phyloP scores from a whole-genome alignment of 2,329 filamentous ascomycete genomes.

The Aureobasidium subglaciale region DNA sequence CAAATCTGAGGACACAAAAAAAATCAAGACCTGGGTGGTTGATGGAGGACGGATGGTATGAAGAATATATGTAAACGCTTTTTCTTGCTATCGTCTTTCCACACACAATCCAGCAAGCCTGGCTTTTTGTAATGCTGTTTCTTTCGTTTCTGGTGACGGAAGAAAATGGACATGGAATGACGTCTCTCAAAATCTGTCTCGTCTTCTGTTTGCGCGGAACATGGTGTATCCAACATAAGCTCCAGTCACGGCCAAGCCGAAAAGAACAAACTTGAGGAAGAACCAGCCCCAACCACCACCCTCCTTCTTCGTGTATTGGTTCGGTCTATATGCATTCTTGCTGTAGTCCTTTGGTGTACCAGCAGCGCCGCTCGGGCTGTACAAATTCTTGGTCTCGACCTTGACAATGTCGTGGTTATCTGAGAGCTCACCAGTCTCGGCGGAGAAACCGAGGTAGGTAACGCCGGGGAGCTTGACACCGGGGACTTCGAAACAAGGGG shows the following conservation, averaged over 20 bases:
- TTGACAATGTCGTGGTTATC: constrained; percentile 97
- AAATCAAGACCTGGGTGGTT: no score
- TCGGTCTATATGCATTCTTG: constrained; percentile 33
- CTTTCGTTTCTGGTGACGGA: neutral
- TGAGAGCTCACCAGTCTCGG: constrained; percentile 90
- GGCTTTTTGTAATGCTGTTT: neutral
- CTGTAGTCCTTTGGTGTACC: constrained; percentile 33
- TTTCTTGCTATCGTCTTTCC: neutral
- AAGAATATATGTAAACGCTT: neutral
- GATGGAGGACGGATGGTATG: neutral
- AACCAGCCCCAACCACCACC: constrained; percentile 60
- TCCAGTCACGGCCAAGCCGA: constrained; percentile 62
- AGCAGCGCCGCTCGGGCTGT: constrained; percentile 49
- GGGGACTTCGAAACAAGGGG: constrained; percentile 70
- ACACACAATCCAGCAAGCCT: neutral
- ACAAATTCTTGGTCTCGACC: constrained; percentile 80
- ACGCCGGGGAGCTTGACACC: constrained; percentile 67
- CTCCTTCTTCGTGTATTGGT: constrained; percentile 45
- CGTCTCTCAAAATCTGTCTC: constrained; percentile 37
- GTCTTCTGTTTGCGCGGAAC: constrained; percentile 58
- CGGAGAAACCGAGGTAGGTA: constrained; percentile 59
- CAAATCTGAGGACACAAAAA: constrained; percentile 19
- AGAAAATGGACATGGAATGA: neutral
- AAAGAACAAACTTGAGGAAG: constrained; percentile 75
- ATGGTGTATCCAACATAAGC: constrained; percentile 80